phyloP scores from a whole-genome alignment of 148 eudicot genomes.

The Chenopodium formosanum region DNA sequence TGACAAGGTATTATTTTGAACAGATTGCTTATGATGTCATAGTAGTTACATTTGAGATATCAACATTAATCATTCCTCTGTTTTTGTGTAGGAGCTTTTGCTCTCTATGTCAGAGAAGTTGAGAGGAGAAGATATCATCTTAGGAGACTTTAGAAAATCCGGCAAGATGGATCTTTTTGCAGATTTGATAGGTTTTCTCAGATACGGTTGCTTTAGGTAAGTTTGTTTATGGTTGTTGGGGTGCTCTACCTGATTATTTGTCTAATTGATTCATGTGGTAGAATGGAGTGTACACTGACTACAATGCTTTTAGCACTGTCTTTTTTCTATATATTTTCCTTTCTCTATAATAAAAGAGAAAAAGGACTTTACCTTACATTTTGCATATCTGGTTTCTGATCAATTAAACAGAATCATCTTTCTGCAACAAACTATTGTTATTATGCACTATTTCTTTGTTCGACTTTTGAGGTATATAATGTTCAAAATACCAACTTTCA shows the following conservation, averaged over 20 bases:
- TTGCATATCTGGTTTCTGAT: neutral
- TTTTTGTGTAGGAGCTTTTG: constrained; percentile 53
- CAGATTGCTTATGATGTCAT: constrained; percentile 6
- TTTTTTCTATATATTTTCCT: too few relatives aligned
- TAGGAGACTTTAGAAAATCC: constrained; percentile 49
- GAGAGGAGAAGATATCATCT: constrained; percentile 46
- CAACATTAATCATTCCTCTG: neutral
- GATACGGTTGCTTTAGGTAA: constrained; percentile 73
- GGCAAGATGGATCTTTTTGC: constrained; percentile 86
- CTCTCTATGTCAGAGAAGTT: constrained; percentile 60
- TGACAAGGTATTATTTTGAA: constrained; percentile 54
- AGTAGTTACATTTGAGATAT: constrained; percentile 1
- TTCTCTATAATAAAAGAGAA: neutral
- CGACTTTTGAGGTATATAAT: neutral
- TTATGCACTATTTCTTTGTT: neutral
- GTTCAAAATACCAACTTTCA: neutral
- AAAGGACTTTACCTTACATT: neutral
- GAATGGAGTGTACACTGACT: neutral
- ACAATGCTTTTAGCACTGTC: neutral
- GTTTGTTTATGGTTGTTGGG: constrained; percentile 3
- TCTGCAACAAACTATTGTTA: neutral
- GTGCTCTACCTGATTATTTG: neutral
- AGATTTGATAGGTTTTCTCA: constrained; percentile 65
- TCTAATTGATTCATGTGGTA: neutral
- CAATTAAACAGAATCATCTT: neutral